A percentile compares a stretch with the other conserved stretches of the same genome.
phyloP scores from a whole-genome alignment of 148 eudicot species.

The Vaccinium vitisidaea region DNA sequence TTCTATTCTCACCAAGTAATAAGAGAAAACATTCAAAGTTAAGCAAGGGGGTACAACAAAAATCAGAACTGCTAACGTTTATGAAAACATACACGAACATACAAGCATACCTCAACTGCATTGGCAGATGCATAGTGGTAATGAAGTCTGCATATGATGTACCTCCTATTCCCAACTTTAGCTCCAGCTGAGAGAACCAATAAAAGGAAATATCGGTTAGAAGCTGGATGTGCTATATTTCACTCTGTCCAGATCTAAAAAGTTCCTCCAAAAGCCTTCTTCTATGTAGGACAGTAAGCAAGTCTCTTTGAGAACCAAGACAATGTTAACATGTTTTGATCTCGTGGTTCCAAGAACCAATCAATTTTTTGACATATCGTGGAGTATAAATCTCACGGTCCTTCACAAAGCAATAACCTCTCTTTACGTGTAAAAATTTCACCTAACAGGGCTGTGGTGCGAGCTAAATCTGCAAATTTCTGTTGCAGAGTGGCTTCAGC shows the following conservation, averaged over 20 bases:
- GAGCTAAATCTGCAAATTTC: not conserved
- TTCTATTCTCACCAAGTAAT: not conserved
- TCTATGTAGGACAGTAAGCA: not conserved
- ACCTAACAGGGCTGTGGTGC: not conserved
- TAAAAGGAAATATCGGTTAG: not conserved
- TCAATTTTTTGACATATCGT: not conserved
- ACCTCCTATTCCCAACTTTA: slow-evolving; percentile 85
- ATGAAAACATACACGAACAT: not conserved
- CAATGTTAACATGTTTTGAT: not conserved
- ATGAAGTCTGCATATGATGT: slow-evolving; percentile 88
- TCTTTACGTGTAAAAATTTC: not conserved
- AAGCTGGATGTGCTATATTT: not conserved
- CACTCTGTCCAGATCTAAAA: not conserved
- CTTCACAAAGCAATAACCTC: not conserved
- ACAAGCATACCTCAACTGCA: slow-evolving; percentile 71
- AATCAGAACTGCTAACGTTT: not conserved
- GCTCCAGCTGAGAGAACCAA: slow-evolving; percentile 60
- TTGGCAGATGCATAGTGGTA: slow-evolving; percentile 77
- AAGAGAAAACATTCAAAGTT: not conserved
- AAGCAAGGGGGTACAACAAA: not conserved
- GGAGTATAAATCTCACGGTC: not conserved
- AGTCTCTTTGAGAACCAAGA: not conserved
- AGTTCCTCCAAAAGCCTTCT: slow-evolving; percentile 5
- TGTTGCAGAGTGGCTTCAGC: not conserved
- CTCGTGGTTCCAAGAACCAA: not conserved